These are phyloP conservation scores for Pestalotiopsis sp. DNA, from an alignment of 2,329 filamentous ascomycete genomes.

Conservation along the genomic window DNA sequence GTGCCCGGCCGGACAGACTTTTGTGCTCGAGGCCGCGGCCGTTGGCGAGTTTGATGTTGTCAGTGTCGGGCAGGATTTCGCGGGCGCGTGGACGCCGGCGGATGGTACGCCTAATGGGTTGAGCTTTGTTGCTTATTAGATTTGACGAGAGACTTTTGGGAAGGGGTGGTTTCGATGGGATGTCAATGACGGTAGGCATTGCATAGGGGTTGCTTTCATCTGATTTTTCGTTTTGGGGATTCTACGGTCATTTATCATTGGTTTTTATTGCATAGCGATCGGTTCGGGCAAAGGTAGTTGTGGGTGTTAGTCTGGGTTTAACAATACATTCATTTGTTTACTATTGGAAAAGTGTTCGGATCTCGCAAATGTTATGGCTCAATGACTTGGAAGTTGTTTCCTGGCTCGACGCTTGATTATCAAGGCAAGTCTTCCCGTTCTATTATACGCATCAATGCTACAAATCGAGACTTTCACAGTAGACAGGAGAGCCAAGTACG, in stretches of 20 bases:
- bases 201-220: too few species aligned
- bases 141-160: neutral
- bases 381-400: too few species aligned
- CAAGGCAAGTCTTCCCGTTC: too few species aligned
- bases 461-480: too few species aligned
- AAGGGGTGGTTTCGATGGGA: neutral
- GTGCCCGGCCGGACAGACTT: neutral
- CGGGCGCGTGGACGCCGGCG: neutral
- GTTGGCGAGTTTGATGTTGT: constrained; percentile 8
- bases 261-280: too few species aligned
- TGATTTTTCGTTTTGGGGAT: too few species aligned
- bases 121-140: constrained; percentile 5
- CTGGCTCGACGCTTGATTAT: too few species aligned
- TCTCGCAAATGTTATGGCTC: too few species aligned
- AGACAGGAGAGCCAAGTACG: neutral
- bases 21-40: neutral
- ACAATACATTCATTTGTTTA: neutral
- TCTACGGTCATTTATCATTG: too few species aligned
- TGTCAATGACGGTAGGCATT: too few species aligned
- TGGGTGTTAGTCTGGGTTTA: neutral
- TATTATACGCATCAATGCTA: too few species aligned
- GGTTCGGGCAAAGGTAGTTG: neutral
- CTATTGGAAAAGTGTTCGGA: neutral
- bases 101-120: neutral
- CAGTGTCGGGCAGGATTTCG: neutral